A percentile compares a stretch with the other conserved stretches of the same genome.
Evolutionary conservation across 2,329 filamentous ascomycete genomes (phyloP).

Genomic region (Trichothecium sympodiale): DNA sequence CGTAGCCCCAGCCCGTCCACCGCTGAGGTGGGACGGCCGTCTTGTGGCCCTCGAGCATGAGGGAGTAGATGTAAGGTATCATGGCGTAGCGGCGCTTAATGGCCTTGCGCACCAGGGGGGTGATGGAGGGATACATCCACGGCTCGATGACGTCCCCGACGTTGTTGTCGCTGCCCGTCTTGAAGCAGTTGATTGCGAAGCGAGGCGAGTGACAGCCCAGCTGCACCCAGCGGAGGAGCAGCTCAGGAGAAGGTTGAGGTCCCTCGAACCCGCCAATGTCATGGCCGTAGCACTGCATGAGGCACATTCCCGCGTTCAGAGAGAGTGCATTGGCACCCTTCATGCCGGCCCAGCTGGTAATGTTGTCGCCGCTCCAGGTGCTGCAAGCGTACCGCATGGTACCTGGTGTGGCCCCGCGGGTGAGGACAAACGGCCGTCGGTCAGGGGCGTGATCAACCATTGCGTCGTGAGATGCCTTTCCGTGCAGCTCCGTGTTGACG

Average conservation of each 20-base stretch:
- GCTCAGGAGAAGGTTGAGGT: slow-evolving; percentile 58
- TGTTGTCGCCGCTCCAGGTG: slow-evolving; percentile 66
- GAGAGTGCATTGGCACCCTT: slow-evolving; percentile 60
- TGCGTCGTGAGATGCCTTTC: slow-evolving; percentile 59
- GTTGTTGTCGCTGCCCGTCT: slow-evolving; percentile 51
- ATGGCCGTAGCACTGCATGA: slow-evolving; percentile 61
- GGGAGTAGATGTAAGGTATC: slow-evolving; percentile 60
- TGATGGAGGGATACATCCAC: slow-evolving; percentile 64
- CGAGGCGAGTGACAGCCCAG: slow-evolving; percentile 58
- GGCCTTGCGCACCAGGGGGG: slow-evolving; percentile 48
- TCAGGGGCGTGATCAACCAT: slow-evolving; percentile 46
- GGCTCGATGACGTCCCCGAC: slow-evolving; percentile 67
- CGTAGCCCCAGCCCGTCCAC: slow-evolving; percentile 66
- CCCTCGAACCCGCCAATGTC: slow-evolving; percentile 70
- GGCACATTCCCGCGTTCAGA: slow-evolving; percentile 54
- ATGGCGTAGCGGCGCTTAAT: slow-evolving; percentile 63
- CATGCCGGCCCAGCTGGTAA: slow-evolving; percentile 64
- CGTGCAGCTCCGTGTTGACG: slow-evolving; percentile 60
- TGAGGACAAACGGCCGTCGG: slow-evolving; percentile 55
- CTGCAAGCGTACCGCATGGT: slow-evolving; percentile 61
- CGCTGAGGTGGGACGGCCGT: slow-evolving; percentile 53
- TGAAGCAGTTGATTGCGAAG: slow-evolving; percentile 72
- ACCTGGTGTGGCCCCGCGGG: slow-evolving; percentile 58
- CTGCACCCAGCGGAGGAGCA: slow-evolving; percentile 64
- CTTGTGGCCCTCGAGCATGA: slow-evolving; percentile 49